Conservation (phyloP, 495 filamentous ascomycete species). For the Aspergillus sclerotiicarbonarius region DNA sequence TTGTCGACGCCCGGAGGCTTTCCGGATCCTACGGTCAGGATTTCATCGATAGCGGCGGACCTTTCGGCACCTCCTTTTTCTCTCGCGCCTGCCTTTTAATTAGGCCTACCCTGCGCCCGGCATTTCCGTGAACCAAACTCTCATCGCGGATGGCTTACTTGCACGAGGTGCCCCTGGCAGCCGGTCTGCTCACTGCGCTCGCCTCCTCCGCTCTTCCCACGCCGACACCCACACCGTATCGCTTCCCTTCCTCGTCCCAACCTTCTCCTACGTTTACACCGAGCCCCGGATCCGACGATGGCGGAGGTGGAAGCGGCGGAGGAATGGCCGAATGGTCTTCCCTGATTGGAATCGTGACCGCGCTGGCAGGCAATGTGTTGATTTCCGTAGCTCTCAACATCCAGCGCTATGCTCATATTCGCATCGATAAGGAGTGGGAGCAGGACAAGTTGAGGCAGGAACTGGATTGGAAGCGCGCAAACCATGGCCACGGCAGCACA, state of each 20-base stretch:
- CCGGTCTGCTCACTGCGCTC: conserved; percentile 31
- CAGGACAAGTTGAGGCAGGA: conserved; percentile 45
- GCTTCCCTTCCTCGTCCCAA: conserved; percentile 17
- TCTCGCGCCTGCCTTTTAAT: conserved; percentile 1
- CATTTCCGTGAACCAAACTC: not conserved
- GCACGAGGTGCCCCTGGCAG: conserved; percentile 23
- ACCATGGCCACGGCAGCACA: conserved; percentile 16
- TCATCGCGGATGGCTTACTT: conserved; percentile 17
- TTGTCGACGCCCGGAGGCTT: not conserved
- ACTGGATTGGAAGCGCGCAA: conserved; percentile 27
- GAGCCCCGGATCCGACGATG: conserved; percentile 26
- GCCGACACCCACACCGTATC: conserved; percentile 17
- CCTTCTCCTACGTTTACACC: conserved; percentile 17
- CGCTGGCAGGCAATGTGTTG: conserved; percentile 85
- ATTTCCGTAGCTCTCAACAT: conserved; percentile 96
- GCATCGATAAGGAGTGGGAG: conserved; percentile 63
- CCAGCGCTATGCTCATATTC: conserved; percentile 91
- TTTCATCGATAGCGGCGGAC: conserved; percentile 4
- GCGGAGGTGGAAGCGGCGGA: conserved; percentile 38
- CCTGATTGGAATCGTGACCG: conserved; percentile 89
- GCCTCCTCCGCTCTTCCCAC: conserved; percentile 26
- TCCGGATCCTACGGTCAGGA: not conserved
- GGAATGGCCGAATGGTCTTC: conserved; percentile 79
- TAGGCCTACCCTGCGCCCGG: conserved; percentile 2
- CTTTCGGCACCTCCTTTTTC: conserved; percentile 6